These are phyloP conservation scores for Fusarium armeniacum DNA, from an alignment of 2,329 filamentous ascomycete genomes.

Conservation along the genomic window DNA sequence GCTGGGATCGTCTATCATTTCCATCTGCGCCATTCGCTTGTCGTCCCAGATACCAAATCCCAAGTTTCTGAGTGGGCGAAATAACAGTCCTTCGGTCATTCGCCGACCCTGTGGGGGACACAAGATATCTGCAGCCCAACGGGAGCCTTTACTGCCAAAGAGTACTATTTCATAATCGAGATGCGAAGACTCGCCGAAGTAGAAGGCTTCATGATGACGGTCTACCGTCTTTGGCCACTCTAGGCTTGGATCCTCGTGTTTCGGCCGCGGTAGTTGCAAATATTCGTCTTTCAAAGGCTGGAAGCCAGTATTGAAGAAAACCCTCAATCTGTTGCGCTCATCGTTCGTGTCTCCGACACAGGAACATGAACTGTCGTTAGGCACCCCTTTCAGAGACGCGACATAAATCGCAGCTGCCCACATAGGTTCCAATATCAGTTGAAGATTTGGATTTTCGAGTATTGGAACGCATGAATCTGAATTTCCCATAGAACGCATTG, in stretches of 20 bases:
- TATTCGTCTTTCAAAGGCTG: not conserved
- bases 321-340: not conserved
- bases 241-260: not conserved
- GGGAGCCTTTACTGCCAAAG: slow-evolving; percentile 10
- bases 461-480: not conserved
- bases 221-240: slow-evolving; percentile 6
- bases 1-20: slow-evolving; percentile 33
- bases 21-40: slow-evolving; percentile 26
- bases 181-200: not conserved
- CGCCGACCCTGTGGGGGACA: slow-evolving; percentile 1
- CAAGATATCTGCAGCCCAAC: slow-evolving; percentile 6
- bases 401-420: slow-evolving; percentile 29
- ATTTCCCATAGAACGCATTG: slow-evolving; percentile 25
- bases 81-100: slow-evolving; percentile 22
- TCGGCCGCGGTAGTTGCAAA: not conserved
- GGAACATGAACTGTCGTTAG: slow-evolving; percentile 7
- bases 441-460: slow-evolving; percentile 7
- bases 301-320: slow-evolving; percentile 30
- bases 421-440: slow-evolving; percentile 18
- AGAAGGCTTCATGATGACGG: slow-evolving; percentile 10
- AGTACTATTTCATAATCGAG: slow-evolving; percentile 22
- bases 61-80: slow-evolving; percentile 28
- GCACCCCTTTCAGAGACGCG: not conserved
- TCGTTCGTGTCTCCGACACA: slow-evolving; percentile 26
- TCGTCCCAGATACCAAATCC: slow-evolving; percentile 38